phyloP scores from a whole-genome alignment of 1,284 basidiomycete genomes.

The Ustilago shanxiensis region DNA sequence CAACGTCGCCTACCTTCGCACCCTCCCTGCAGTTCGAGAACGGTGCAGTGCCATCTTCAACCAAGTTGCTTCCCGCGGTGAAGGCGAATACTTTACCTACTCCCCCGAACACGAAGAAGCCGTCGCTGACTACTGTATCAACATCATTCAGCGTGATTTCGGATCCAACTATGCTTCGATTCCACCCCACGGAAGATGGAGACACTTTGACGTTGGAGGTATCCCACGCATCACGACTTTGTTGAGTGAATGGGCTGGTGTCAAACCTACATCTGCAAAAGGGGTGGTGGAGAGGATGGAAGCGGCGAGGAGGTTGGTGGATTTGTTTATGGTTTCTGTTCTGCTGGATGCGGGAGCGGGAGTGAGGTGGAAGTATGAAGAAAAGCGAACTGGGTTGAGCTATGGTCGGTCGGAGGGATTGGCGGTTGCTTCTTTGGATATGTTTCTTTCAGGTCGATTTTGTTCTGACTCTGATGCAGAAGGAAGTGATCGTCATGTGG shows the following conservation, averaged over 20 bases:
- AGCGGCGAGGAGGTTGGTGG: conserved; percentile 76
- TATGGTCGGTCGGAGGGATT: conserved; percentile 88
- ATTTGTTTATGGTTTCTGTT: conserved; percentile 92
- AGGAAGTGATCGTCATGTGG: conserved; percentile 4
- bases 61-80: conserved; percentile 77
- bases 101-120: conserved; percentile 78
- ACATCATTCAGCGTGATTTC: conserved; percentile 89
- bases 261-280: not conserved
- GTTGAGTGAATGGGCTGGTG: conserved; percentile 38
- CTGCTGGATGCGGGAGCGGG: conserved; percentile 94
- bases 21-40: conserved; percentile 87
- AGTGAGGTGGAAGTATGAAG: conserved; percentile 82
- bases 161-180: conserved; percentile 81
- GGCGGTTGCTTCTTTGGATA: conserved; percentile 89
- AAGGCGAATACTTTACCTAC: conserved; percentile 87
- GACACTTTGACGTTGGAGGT: conserved; percentile 76
- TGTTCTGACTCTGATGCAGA: not conserved
- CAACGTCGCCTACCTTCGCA: conserved; percentile 77
- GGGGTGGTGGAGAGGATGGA: conserved; percentile 23
- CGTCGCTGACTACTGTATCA: conserved; percentile 83
- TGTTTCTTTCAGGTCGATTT: conserved; percentile 75
- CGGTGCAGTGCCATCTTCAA: conserved; percentile 81
- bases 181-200: conserved; percentile 89
- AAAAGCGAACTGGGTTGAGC: conserved; percentile 75
- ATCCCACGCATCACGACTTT: conserved; percentile 56